These are phyloP conservation scores for Neurospora sublineolata DNA, from an alignment of 495 filamentous ascomycete genomes.

Conservation along the genomic window DNA sequence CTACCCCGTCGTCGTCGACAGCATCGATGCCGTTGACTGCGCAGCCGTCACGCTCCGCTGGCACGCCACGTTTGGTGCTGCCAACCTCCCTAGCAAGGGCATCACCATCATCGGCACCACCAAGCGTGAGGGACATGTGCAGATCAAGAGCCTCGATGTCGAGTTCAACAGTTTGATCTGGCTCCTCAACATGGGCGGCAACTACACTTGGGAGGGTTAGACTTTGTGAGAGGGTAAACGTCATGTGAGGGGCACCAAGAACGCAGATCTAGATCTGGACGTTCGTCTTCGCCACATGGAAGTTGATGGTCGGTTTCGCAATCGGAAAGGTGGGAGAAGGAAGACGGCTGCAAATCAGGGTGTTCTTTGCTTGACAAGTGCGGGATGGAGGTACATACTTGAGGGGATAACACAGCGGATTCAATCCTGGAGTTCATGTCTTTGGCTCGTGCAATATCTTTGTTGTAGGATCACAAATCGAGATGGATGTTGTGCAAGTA, in stretches of 20 bases:
- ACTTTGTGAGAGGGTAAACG: not conserved
- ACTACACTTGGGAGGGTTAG: constrained; percentile 25
- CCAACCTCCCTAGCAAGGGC: constrained; percentile 21
- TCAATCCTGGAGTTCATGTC: not conserved
- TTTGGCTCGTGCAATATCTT: not conserved
- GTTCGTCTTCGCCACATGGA: not conserved
- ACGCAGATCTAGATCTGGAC: not conserved
- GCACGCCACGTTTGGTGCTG: constrained; percentile 27
- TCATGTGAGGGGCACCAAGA: not conserved
- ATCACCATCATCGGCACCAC: constrained; percentile 22
- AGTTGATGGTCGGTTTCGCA: not conserved
- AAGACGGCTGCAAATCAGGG: not conserved
- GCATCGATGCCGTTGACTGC: constrained; percentile 24
- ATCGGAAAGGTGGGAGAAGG: not conserved
- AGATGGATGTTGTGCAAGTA: not conserved
- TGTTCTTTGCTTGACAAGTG: not conserved
- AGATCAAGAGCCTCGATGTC: constrained; percentile 23
- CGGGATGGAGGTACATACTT: not conserved
- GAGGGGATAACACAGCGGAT: not conserved
- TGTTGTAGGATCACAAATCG: not conserved
- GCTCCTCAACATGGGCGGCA: constrained; percentile 27
- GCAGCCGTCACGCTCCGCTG: constrained; percentile 21
- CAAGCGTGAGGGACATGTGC: constrained; percentile 19
- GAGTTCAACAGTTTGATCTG: constrained; percentile 30
- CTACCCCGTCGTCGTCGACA: constrained; percentile 21